phyloP scores from a whole-genome alignment of 2,329 filamentous ascomycete species.

The Tolypocladium capitatum region DNA sequence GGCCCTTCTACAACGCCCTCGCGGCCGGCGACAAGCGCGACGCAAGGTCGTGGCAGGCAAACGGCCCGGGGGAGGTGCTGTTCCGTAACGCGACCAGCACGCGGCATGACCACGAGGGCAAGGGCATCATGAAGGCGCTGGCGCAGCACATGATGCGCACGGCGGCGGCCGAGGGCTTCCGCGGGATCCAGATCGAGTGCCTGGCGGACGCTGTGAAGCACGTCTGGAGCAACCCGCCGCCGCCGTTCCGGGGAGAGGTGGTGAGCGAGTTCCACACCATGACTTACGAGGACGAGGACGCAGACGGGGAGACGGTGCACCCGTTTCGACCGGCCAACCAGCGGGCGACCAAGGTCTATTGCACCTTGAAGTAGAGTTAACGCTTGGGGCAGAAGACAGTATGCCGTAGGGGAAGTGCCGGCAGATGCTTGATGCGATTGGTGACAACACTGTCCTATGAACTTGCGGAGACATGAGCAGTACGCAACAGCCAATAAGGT shows the following conservation, averaged over 20 bases:
- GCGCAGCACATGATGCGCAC: constrained; percentile 12
- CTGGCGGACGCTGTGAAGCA: constrained; percentile 10
- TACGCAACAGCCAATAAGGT: too few relatives aligned
- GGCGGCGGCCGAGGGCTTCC: constrained; percentile 9
- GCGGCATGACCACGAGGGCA: constrained; percentile 13
- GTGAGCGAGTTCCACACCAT: constrained; percentile 4
- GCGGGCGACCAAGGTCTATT: constrained; percentile 6
- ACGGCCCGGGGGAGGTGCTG: constrained; percentile 11
- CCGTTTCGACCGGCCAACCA: constrained; percentile 5
- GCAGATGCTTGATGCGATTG: too few relatives aligned
- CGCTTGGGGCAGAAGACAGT: too few relatives aligned
- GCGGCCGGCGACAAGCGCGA: constrained; percentile 10
- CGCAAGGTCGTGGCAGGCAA: constrained; percentile 11
- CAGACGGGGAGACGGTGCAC: constrained; percentile 3
- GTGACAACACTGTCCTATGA: too few relatives aligned
- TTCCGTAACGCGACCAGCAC: constrained; percentile 14
- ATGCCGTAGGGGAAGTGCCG: not conserved
- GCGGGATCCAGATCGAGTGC: constrained; percentile 13
- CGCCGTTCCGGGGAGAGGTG: constrained; percentile 9
- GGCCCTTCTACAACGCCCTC: not conserved
- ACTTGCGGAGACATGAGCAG: too few relatives aligned
- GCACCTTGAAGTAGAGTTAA: not conserved
- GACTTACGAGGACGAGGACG: constrained; percentile 4
- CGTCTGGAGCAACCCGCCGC: constrained; percentile 13
- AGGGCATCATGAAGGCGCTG: constrained; percentile 10